A percentile compares a stretch with the other conserved stretches of the same genome.
Conservation (phyloP, 176 grass and related monocot genomes). For the Avena atlantica region DNA sequence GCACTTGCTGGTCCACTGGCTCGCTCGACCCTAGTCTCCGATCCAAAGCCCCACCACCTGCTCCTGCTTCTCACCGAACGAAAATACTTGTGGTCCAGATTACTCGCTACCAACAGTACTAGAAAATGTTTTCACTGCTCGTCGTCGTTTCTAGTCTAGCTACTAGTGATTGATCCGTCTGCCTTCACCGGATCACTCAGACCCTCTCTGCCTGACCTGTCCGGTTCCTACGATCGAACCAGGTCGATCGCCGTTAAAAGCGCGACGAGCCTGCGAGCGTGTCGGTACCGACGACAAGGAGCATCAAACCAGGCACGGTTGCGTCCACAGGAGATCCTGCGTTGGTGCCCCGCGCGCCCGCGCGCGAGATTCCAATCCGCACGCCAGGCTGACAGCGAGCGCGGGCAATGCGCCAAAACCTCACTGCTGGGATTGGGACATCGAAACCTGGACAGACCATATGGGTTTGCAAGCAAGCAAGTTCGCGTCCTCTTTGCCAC, state of each 20-base stretch:
- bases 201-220: too few species aligned
- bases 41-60: neutral
- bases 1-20: neutral
- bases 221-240: too few species aligned
- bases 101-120: neutral
- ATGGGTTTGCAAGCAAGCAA: neutral
- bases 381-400: neutral
- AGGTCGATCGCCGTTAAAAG: neutral
- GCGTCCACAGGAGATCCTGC: neutral
- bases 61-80: neutral
- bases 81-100: too few species aligned
- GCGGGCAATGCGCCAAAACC: constrained; percentile 6
- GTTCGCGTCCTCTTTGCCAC: neutral
- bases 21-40: neutral
- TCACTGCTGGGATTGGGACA: neutral
- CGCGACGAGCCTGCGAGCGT: neutral
- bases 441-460: neutral
- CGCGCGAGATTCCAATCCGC: neutral
- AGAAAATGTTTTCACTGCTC: neutral
- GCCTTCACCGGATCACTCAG: too few species aligned
- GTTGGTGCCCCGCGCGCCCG: neutral
- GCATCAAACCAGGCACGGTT: neutral
- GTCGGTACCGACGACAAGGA: neutral
- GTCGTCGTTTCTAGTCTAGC: neutral
- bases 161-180: neutral